Percentiles rank a stretch among this genome's conserved stretches.
Evolutionary conservation across 2,329 filamentous ascomycete genomes (phyloP).

Genomic region (Beauveria varroae): DNA sequence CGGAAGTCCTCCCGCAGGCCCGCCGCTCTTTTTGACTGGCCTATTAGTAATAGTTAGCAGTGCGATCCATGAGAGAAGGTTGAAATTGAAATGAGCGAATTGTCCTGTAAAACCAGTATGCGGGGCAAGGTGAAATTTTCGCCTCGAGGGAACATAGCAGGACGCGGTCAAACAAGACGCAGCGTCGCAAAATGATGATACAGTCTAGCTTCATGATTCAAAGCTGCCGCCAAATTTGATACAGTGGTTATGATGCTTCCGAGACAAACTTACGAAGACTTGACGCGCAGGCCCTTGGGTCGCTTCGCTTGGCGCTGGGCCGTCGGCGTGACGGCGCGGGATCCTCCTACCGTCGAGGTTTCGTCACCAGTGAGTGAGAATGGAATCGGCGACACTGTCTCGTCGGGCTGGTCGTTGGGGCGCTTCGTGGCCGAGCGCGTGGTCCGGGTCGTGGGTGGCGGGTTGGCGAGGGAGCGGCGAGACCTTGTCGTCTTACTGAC

Average conservation of each 20-base stretch:
- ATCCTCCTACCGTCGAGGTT: slow-evolving; percentile 41
- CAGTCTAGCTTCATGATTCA: not conserved
- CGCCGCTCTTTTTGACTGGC: slow-evolving; percentile 64
- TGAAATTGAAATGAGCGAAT: not conserved
- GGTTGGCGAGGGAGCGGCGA: slow-evolving; percentile 26
- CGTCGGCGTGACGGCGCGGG: slow-evolving; percentile 53
- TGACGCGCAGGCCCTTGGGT: slow-evolving; percentile 55
- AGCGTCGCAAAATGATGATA: not conserved
- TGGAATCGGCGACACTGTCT: slow-evolving; percentile 43
- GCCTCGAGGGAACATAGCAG: not conserved
- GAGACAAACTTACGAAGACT: slow-evolving; percentile 55
- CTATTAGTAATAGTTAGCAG: slow-evolving; percentile 32
- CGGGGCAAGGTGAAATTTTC: slow-evolving; percentile 5
- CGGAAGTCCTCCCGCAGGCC: slow-evolving; percentile 61
- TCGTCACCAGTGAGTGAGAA: slow-evolving; percentile 41
- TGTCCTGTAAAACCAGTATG: not conserved
- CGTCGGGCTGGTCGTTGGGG: slow-evolving; percentile 47
- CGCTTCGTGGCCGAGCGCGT: slow-evolving; percentile 47
- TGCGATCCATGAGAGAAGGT: not conserved
- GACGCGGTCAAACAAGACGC: not conserved
- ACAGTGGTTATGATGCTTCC: not conserved
- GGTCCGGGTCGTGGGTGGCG: slow-evolving; percentile 31
- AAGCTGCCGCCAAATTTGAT: not conserved
- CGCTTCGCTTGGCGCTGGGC: slow-evolving; percentile 51
- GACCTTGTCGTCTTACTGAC: slow-evolving; percentile 26